Base-by-base conservation (phyloP, 768 basidiomycete genomes). In the Cystobasidium tubakii region DNA sequence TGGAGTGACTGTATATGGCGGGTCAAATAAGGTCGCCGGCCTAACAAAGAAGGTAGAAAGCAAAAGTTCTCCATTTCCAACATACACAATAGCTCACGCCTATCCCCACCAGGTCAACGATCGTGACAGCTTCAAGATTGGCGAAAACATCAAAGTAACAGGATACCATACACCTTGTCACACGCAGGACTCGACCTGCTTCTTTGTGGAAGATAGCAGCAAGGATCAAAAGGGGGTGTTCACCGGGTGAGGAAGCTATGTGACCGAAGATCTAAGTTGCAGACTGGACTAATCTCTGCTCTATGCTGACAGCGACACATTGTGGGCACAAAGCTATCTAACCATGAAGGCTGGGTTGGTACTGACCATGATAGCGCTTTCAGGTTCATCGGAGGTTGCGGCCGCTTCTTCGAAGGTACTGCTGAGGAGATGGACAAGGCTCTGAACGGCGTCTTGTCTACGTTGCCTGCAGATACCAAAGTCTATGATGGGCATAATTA, bases 171-270 rank as follows among this genome's bases (percentile, higher is more conserved):
- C 78, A 7, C 78, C 79, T 0, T 78, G 92, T 82, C 95, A 97
- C 81, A 98, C 95, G 1, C 90, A 90, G 80, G 95, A 97, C 82
- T 96, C 94, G 19, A 94, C 95, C 77, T 96, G 90, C 84, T 98
- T 88, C 84, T 85, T 89, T 80, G 85, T 88, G 69, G 91, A 89
- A 36, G 78, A 83, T 62, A 80, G 81, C 29, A 78, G 79, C 12
- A 87, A 87, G 74, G 83, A 89, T 0, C 77, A 83, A 75, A 89
- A 89, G 23, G 89, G 84, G 19, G 91, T 97, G 43, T 95, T 98
- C 82, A 96, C 95, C 0, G 95, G 95, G 84, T 85, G 27, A 66
- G 82, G 53, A 9, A 17, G 7, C 10, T n/a, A 25, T 12, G 57
- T 6, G 13, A 29, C 29, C 4, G 57, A 60, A 29, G 6, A 12